phyloP scores from a whole-genome alignment of 768 basidiomycete genomes.

The Boletus sp. region DNA sequence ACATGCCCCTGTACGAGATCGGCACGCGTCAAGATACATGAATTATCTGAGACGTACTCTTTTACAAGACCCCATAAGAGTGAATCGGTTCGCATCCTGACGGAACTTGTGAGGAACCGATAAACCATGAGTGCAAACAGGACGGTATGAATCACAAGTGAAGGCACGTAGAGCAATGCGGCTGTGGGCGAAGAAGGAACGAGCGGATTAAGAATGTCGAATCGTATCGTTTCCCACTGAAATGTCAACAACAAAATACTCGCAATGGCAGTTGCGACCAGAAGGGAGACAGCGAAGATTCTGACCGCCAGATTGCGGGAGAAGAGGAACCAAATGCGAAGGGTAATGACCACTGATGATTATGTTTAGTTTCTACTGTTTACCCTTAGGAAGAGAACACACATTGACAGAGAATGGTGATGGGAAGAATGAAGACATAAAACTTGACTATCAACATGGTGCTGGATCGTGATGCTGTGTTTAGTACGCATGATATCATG shows the following conservation, averaged over 20 bases:
- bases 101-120: constrained; percentile 13
- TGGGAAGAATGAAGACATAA: constrained; percentile 2
- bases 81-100: neutral
- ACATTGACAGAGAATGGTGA: constrained; percentile 10
- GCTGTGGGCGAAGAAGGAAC: neutral
- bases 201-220: neutral
- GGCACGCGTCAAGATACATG: neutral
- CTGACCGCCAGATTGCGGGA: constrained; percentile 1
- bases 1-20: constrained; percentile 8
- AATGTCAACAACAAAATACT: neutral
- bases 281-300: constrained; percentile 1
- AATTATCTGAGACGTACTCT: constrained; percentile 9
- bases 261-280: neutral
- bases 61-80: constrained; percentile 18
- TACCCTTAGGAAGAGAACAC: neutral
- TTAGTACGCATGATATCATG: neutral
- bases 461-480: neutral
- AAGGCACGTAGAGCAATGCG: constrained; percentile 14
- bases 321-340: constrained; percentile 18
- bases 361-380: neutral
- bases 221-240: neutral
- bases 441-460: neutral
- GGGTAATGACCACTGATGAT: constrained; percentile 11
- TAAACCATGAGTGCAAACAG: constrained; percentile 16
- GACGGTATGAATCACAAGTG: constrained; percentile 13